Percentiles rank a stretch among this genome's conserved stretches.
Evolutionary conservation across 2,329 filamentous ascomycete genomes (phyloP).

Genomic region (Pezicula carpinea): DNA sequence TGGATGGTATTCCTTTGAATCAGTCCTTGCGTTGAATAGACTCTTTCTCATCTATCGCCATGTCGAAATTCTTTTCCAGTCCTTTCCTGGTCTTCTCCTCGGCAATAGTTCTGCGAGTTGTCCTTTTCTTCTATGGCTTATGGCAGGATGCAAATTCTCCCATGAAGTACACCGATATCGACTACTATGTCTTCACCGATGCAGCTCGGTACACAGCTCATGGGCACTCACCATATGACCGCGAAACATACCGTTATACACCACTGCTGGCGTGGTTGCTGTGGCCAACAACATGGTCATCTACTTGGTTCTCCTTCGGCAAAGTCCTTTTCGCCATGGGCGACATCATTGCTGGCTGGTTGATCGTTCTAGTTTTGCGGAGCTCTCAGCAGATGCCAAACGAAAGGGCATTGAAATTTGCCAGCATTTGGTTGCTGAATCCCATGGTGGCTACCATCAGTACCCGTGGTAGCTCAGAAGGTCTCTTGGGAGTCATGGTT

Average conservation of each 20-base stretch:
- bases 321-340: slow-evolving; percentile 82
- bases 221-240: slow-evolving; percentile 73
- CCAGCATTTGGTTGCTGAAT: slow-evolving; percentile 89
- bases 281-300: slow-evolving; percentile 65
- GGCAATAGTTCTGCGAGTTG: slow-evolving; percentile 60
- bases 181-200: slow-evolving; percentile 98
- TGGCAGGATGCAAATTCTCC: slow-evolving; percentile 90
- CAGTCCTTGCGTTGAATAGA: no score
- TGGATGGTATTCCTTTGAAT: no score
- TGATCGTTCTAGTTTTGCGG: slow-evolving; percentile 57
- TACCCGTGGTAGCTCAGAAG: slow-evolving; percentile 90
- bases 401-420: slow-evolving; percentile 64
- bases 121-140: slow-evolving; percentile 80
- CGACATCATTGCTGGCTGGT: slow-evolving; percentile 79
- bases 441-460: slow-evolving; percentile 98
- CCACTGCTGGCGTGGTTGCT: slow-evolving; percentile 90
- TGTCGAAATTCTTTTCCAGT: slow-evolving; percentile 21
- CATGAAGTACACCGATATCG: slow-evolving; percentile 97
- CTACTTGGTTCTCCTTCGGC: slow-evolving; percentile 68
- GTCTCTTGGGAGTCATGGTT: slow-evolving; percentile 79
- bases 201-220: slow-evolving; percentile 70
- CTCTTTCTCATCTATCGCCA: slow-evolving; percentile 2
- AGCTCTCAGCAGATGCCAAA: slow-evolving; percentile 27
- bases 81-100: slow-evolving; percentile 49
- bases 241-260: slow-evolving; percentile 96